Base-by-base conservation (phyloP, 2,329 filamentous ascomycete genomes). In the Davidsoniella neocaledoniae region DNA sequence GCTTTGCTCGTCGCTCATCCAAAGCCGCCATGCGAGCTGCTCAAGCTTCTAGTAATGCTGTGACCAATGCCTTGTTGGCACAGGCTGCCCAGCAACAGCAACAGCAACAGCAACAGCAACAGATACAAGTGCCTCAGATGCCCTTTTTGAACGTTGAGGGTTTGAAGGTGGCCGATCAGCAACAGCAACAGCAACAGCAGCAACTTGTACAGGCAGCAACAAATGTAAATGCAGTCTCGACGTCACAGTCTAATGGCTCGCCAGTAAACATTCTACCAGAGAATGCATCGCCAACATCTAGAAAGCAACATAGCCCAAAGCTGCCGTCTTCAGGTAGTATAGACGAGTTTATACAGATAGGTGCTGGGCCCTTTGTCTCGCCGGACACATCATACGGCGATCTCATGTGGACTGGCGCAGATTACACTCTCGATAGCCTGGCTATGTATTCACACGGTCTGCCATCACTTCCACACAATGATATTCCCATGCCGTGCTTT, bases 1-100 rank as follows among this genome's bases (percentile, higher is more conserved):
- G 72, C 12, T 74, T 68, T 58, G 71, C 72, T 1, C 63, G 72
- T 21, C 63, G 72, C 29, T 69, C 71, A 2, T 68, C 68, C 25
- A 74, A 74, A 56, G 66, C 64, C 2, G 68, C 67, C 1, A 57
- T 66, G 10, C 62, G 69, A 16, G 66, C 64, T 2, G 66, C 68
- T 3, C 68, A 70, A 49, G 64, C 64, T 33, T 33, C 57, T 56
- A 21, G 21, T 4, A 47, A 52, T 52, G n/a, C 58, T 49, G 37
- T 44, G 4, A 48, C 43, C 19, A 51, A 48, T 38, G 46, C 41
- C 16, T 43, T 53, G 25, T 14, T 53, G 7, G 46, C 50, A 8
- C 48, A 50, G 16, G 54, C 49, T 3, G 25, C 41, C 26, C 5
- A 29, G 19, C 40, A 17, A 39, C 41, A 41, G 29, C 25, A 43